Base-by-base conservation (phyloP, 257 asterid species). In the Solanum chiquidenum region DNA sequence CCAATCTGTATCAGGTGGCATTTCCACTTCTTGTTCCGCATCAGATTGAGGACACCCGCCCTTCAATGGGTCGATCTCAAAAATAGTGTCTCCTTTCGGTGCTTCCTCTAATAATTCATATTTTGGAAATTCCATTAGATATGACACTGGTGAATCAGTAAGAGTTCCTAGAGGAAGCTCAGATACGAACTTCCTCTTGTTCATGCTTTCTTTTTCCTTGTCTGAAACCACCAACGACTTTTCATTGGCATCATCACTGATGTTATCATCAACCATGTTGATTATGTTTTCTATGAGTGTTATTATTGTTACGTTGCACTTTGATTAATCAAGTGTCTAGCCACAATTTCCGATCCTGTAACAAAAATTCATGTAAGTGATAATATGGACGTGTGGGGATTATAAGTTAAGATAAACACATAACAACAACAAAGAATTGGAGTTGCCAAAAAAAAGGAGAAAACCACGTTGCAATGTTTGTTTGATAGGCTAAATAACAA, bases 161-260 rank as follows among this genome's bases (percentile, higher is more conserved):
- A 90, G 88, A 37, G 76, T 55, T 66, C 92, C 93, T 12, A 83
- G 38, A 0, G 94, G 85, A 79, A 83, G 64, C 71, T 95, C 95
- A 13, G 94, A 34, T 68, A 92, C 37, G 83, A 85, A 92, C 83
- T 94, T 96, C 92, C 97, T 89, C 90, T 96, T 96, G 80, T 95
- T 95, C 89, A 93, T 89, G 44, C 94, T 90, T 86, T 89, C 95
- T 82, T 91, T 92, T 83, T 88, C 93, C 49, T 44, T 86, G 87
- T 88, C 79, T 31, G 76, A 76, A 88, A 55, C 88, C 75, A 89
- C 44, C 5, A 89, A 58, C 14, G 72, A 71, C 42, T 87, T 88
- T 25, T 92, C 92, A 72, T 29, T 60, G 86, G 88, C 84, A 58
- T 87, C 89, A 79, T 83, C 93, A 87, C 6, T 86, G 66, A 35